Base-by-base conservation (phyloP, 768 basidiomycete genomes). In the Amyloporia xantha region DNA sequence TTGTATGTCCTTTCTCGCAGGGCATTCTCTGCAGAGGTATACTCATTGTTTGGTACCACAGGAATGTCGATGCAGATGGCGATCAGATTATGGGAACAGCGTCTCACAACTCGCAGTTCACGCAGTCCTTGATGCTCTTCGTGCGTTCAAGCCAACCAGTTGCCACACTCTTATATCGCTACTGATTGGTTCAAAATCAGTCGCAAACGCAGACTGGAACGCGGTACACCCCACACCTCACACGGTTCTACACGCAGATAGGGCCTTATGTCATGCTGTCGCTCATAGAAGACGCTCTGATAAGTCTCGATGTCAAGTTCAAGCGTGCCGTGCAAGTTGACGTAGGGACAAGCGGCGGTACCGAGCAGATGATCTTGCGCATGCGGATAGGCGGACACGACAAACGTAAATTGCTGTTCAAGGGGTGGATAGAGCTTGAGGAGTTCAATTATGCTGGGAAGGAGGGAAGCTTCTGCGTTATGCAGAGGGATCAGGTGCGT, bases 131-230 rank as follows among this genome's bases (percentile, higher is more conserved):
- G 15, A 76, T 88, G 70, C 75, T 92, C 44, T 92, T 91, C 70
- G 90, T 91, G 56, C 49, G 86, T 74, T n/a, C n/a, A n/a, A n/a
- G n/a, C n/a, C n/a, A n/a, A n/a, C n/a, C n/a, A n/a, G n/a, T n/a
- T n/a, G n/a, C n/a, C 50, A 50, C 6, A 44, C 38, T 24, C 20
- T 42, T 38, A 35, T 43, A 36, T 48, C 30, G 27, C 43, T n/a
- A n/a, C n/a, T n/a, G n/a, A n/a, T n/a, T n/a, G n/a, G n/a, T 27
- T 6, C 21, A 9, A 12, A 21, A 24, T 36, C 57, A 93, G 91
- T 87, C 89, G 0, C 86, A 93, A 75, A 91, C 89, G 0, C 86
- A 89, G 68, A 67, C 69, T 1, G 90, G 90, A 3, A n/a, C 13
- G 35, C 72, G 69, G 23, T 90, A 91, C 57, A 82, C 72, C 1